phyloP scores from a whole-genome alignment of 805 yeast species.

The Novakomyces olei region DNA sequence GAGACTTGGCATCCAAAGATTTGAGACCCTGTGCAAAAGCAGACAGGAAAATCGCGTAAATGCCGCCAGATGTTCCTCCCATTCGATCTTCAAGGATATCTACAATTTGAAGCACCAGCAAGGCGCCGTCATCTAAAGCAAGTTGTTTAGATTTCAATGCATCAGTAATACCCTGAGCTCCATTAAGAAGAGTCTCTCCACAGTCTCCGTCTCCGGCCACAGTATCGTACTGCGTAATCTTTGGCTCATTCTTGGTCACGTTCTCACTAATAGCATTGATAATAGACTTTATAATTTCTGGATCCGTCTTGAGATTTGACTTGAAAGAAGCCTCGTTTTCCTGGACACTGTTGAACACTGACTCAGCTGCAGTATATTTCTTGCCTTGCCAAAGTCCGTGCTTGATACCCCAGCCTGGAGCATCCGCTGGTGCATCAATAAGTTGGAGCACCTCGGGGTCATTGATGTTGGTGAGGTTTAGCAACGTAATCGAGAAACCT shows the following conservation, averaged over 20 bases:
- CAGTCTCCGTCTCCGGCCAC: slow-evolving; percentile 94
- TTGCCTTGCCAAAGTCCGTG: slow-evolving; percentile 5
- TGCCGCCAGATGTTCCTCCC: slow-evolving; percentile 96
- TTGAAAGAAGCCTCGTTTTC: neutral
- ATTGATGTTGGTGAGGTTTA: slow-evolving; percentile 31
- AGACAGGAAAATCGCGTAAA: slow-evolving; percentile 66
- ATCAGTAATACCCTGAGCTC: slow-evolving; percentile 48
- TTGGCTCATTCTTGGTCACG: slow-evolving; percentile 48
- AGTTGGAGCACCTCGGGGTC: slow-evolving; percentile 5
- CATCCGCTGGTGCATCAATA: slow-evolving; percentile 9
- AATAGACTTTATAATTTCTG: slow-evolving; percentile 7
- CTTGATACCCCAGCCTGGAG: slow-evolving; percentile 10
- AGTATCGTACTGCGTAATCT: slow-evolving; percentile 65
- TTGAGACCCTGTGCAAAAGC: slow-evolving; percentile 36
- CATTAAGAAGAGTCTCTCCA: slow-evolving; percentile 72
- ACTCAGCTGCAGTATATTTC: neutral
- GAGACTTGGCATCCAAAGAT: slow-evolving; percentile 5
- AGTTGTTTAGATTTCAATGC: slow-evolving; percentile 24
- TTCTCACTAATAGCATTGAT: slow-evolving; percentile 29
- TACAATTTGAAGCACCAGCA: slow-evolving; percentile 26
- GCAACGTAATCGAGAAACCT: slow-evolving; percentile 67
- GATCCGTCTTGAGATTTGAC: slow-evolving; percentile 4
- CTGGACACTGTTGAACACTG: neutral
- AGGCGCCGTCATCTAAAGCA: slow-evolving; percentile 38
- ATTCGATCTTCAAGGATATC: slow-evolving; percentile 71